phyloP scores from a whole-genome alignment of 108 stramenopile genomes.

The Skeletonema tropicum region DNA sequence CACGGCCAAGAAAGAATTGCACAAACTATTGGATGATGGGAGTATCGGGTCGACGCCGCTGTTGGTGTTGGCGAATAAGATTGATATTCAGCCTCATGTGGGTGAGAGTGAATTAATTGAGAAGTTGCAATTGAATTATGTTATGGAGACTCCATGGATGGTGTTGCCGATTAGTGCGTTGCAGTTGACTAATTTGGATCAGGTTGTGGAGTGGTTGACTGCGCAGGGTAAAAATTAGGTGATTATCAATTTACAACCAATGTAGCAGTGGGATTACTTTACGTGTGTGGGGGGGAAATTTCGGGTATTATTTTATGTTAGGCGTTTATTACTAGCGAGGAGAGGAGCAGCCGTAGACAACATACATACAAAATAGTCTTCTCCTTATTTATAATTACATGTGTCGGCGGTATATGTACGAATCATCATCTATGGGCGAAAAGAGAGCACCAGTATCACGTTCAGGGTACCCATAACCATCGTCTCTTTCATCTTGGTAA shows the following conservation, averaged over 20 bases:
- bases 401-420: neutral
- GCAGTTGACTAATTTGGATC: conserved; percentile 92
- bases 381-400: neutral
- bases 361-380: neutral
- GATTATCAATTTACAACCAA: no score
- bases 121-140: conserved; percentile 92
- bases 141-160: conserved; percentile 97
- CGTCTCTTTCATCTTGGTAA: neutral
- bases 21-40: conserved; percentile 93
- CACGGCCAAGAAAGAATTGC: conserved; percentile 92
- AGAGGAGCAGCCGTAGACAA: neutral
- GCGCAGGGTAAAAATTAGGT: conserved; percentile 77
- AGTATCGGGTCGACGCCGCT: conserved; percentile 88
- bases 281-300: no score
- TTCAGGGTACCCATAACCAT: neutral
- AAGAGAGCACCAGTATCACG: neutral
- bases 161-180: conserved; percentile 92
- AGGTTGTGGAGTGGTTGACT: conserved; percentile 94
- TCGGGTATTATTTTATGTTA: neutral
- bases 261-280: no score
- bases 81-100: conserved; percentile 91
- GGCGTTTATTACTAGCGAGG: neutral
- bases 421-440: conserved; percentile 4
- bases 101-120: conserved; percentile 89
- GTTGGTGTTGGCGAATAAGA: conserved; percentile 95